Base-by-base conservation (phyloP, 2,329 filamentous ascomycete species). In the Colletotrichum tabaci region DNA sequence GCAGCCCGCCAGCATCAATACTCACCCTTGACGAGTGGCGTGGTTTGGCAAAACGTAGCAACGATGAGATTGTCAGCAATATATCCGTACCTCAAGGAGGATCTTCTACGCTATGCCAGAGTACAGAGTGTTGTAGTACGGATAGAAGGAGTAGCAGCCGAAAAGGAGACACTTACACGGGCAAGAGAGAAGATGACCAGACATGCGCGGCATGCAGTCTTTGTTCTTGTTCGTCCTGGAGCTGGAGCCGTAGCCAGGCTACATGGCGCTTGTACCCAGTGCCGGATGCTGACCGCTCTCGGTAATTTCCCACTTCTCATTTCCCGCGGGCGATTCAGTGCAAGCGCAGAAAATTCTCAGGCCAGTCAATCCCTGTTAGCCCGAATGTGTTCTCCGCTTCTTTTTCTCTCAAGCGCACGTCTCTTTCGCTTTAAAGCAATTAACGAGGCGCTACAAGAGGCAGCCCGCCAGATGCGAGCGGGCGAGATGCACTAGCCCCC, bases 301-400 rank as follows among this genome's bases (percentile, higher is more conserved):
- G 68, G 57, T 68, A 71, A 71, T 71, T 63, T 71, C 65, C 67
- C 52, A 63, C 30, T 47, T 55, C 68, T 71, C 68, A 71, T 71
- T 71, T 71, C 68, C 68, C 65, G 53, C 68, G 52, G 58, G 44
- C 68, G 65, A 71, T 68, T 71, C 65, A 64, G 58, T 71, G 53
- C 68, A 68, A 67, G 64, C 65, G 68, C 65, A 71, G 65, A 71
- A 71, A 71, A 63, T 68, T 71, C 67, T 53, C 53, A 68, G 53
- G 52, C 44, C 67, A 26, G 26, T 38, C 23, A 10, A 61, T 57
- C 68, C 64, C 57, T 67, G 57, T 61, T 18, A 8, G 21, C 4
- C 5, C n/a, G 16, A 16, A 38, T 52, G 64, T 71, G 57, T n/a
- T 53, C 16, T 6, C 26, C 26, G 35, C 21, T 52, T 35, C 30